These are phyloP conservation scores for Fomitopsis serialis DNA, from an alignment of 768 basidiomycete species.

Conservation along the genomic window DNA sequence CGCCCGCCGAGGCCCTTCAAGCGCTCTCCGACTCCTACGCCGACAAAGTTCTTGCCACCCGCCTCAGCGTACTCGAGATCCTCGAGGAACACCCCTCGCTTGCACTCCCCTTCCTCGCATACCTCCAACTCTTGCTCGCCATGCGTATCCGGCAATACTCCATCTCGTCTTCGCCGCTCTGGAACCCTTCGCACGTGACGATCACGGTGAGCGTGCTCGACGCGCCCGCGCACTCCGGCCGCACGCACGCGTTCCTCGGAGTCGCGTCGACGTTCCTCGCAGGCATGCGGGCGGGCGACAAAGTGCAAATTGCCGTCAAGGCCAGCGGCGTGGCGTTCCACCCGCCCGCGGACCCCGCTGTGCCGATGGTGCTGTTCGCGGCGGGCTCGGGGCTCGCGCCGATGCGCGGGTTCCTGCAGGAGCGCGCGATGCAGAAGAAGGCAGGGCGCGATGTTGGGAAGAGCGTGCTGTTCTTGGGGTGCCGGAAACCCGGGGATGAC, in stretches of 20 bases:
- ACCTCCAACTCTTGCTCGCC: slow-evolving; percentile 37
- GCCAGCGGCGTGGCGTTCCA: slow-evolving; percentile 35
- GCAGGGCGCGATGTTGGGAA: slow-evolving; percentile 30
- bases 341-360: slow-evolving; percentile 32
- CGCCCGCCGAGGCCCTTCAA: slow-evolving; percentile 21
- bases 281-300: slow-evolving; percentile 29
- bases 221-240: slow-evolving; percentile 30
- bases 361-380: slow-evolving; percentile 41
- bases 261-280: slow-evolving; percentile 42
- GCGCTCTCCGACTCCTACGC: slow-evolving; percentile 27
- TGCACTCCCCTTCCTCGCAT: slow-evolving; percentile 31
- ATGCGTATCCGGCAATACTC: slow-evolving; percentile 49
- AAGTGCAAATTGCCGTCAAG: slow-evolving; percentile 35
- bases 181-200: slow-evolving; percentile 34
- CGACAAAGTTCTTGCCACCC: slow-evolving; percentile 28
- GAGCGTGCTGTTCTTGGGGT: slow-evolving; percentile 40
- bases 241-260: slow-evolving; percentile 31
- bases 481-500: slow-evolving; percentile 32
- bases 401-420: slow-evolving; percentile 47
- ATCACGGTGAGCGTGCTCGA: slow-evolving; percentile 41
- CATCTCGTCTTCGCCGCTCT: slow-evolving; percentile 46
- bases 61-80: slow-evolving; percentile 37
- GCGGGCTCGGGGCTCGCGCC: slow-evolving; percentile 46
- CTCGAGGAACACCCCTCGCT: slow-evolving; percentile 34
- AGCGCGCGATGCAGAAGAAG: slow-evolving; percentile 38